Evolutionary conservation across 805 yeast species (phyloP).

Genomic region (Kazachstania psychrophila): DNA sequence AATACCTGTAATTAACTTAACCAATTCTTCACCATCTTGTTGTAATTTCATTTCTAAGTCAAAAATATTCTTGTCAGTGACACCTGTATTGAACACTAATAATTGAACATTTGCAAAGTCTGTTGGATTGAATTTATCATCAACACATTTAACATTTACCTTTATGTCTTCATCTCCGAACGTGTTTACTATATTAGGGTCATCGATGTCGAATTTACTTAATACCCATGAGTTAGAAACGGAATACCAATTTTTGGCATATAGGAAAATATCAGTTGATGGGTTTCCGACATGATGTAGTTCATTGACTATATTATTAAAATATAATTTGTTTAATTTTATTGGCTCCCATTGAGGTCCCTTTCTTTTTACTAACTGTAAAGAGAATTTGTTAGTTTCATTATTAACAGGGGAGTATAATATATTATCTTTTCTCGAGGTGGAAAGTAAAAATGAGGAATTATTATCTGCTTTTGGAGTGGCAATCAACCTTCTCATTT

Average conservation of each 20-base stretch:
- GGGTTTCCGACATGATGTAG: background rate
- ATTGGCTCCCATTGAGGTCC: conserved; percentile 41
- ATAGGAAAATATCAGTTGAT: conserved; percentile 16
- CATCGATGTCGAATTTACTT: conserved; percentile 25
- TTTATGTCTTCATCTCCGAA: conserved; percentile 4
- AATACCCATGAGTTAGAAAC: conserved; percentile 29
- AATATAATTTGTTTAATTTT: conserved; percentile 31
- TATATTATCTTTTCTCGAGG: conserved; percentile 13
- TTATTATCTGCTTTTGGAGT: conserved; percentile 11
- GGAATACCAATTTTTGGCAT: conserved; percentile 21
- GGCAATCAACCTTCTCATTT: conserved; percentile 17
- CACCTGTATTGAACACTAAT: conserved; percentile 33
- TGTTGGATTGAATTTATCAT: conserved; percentile 17
- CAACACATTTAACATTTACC: conserved; percentile 19
- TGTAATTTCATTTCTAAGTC: conserved; percentile 29
- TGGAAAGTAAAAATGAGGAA: conserved; percentile 15
- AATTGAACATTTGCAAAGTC: conserved; percentile 26
- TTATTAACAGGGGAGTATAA: conserved; percentile 18
- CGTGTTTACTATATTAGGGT: conserved; percentile 2
- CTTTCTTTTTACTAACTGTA: conserved; percentile 30
- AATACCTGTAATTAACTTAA: conserved; percentile 30
- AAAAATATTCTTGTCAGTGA: conserved; percentile 26
- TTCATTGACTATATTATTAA: conserved; percentile 14
- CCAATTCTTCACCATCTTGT: conserved; percentile 29
- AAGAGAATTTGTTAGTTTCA: conserved; percentile 26